Evolutionary conservation across 768 basidiomycete species (phyloP).

Genomic region (Amyloporia xantha): DNA sequence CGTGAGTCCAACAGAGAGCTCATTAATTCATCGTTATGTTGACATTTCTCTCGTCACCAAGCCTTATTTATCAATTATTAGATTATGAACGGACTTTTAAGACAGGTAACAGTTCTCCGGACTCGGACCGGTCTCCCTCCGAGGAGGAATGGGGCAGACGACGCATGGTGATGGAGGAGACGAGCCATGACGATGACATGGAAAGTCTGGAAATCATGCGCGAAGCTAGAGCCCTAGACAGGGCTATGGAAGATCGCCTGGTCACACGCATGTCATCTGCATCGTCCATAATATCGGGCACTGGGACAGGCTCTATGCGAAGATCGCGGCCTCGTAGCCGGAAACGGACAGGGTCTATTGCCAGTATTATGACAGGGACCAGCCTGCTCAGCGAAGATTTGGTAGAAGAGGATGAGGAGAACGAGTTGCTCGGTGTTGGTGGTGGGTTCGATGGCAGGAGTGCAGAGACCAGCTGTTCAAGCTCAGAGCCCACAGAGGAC

Average conservation of each 20-base stretch:
- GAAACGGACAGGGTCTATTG: slow-evolving; percentile 67
- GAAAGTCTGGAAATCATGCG: slow-evolving; percentile 57
- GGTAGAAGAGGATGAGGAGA: slow-evolving; percentile 77
- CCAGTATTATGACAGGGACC: slow-evolving; percentile 59
- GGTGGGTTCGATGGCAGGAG: slow-evolving; percentile 48
- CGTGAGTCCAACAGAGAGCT: slow-evolving; percentile 47
- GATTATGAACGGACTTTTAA: slow-evolving; percentile 81
- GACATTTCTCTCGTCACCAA: slow-evolving; percentile 21
- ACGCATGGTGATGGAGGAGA: slow-evolving; percentile 54
- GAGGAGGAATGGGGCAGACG: slow-evolving; percentile 79
- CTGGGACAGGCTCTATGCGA: slow-evolving; percentile 66
- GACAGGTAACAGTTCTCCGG: slow-evolving; percentile 41
- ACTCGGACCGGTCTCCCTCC: slow-evolving; percentile 45
- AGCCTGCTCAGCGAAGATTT: slow-evolving; percentile 76
- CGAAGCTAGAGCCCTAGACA: slow-evolving; percentile 79
- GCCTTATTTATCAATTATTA: slow-evolving; percentile 88
- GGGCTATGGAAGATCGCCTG: slow-evolving; percentile 81
- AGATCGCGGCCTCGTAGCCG: slow-evolving; percentile 56
- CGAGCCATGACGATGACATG: slow-evolving; percentile 42
- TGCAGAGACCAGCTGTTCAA: slow-evolving; percentile 22
- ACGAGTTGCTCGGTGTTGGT: slow-evolving; percentile 61
- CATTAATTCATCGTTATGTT: neutral
- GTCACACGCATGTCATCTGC: slow-evolving; percentile 66
- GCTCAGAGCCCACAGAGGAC: slow-evolving; percentile 30
- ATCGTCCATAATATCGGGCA: slow-evolving; percentile 51